Conservation (phyloP, 441 rosid genomes). For the Corymbia citriodora region DNA sequence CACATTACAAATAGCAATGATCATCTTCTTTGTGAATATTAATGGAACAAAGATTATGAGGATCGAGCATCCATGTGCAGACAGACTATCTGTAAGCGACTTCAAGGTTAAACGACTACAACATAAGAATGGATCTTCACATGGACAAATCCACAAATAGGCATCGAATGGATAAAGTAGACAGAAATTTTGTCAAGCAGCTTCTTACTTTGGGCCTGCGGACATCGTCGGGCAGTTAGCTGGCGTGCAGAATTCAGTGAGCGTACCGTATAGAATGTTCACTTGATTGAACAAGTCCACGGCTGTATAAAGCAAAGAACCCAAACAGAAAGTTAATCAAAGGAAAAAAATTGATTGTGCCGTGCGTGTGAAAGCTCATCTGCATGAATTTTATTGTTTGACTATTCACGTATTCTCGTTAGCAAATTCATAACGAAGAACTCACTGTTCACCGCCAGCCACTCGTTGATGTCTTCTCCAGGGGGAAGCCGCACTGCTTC, state of each 20-base stretch:
- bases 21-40: neutral
- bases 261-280: slow-evolving; percentile 35
- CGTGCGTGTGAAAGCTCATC: neutral
- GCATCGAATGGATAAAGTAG: neutral
- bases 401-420: neutral
- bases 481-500: slow-evolving; percentile 43
- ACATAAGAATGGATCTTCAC: neutral
- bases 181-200: neutral
- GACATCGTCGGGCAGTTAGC: slow-evolving; percentile 38
- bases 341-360: neutral
- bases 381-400: neutral
- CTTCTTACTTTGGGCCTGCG: slow-evolving; percentile 36
- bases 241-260: slow-evolving; percentile 45
- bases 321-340: neutral
- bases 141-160: neutral
- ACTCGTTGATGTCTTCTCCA: slow-evolving; percentile 47
- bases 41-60: neutral
- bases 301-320: slow-evolving; percentile 16
- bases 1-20: neutral
- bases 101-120: neutral
- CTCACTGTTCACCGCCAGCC: slow-evolving; percentile 47
- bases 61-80: neutral
- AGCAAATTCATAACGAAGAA: neutral
- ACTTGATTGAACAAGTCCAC: slow-evolving; percentile 55
- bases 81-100: neutral